Percentiles rank a stretch among this genome's conserved stretches.
phyloP scores from a whole-genome alignment of 2,329 filamentous ascomycete species.

The Penicillium sp. region DNA sequence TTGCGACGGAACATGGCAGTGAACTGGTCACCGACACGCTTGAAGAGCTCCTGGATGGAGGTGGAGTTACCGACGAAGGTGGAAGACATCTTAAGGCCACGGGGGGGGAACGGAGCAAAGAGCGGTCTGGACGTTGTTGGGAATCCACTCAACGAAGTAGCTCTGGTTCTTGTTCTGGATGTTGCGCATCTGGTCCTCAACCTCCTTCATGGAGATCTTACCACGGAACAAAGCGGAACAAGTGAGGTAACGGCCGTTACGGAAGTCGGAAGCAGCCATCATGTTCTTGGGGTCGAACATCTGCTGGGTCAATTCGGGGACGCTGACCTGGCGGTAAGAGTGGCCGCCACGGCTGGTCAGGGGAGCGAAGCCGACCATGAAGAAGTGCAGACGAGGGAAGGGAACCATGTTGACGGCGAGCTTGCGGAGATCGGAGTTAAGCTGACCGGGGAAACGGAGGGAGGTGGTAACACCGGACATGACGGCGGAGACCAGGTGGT shows the following conservation, averaged over 20 bases:
- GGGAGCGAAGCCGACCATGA: slow-evolving; percentile 99
- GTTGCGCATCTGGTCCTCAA: slow-evolving; percentile 99
- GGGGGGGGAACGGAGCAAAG: slow-evolving; percentile 98
- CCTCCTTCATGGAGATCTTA: slow-evolving; percentile 99
- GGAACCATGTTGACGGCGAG: slow-evolving; percentile 99
- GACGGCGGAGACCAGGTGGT: slow-evolving; percentile 98
- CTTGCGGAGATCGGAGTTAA: slow-evolving; percentile 99
- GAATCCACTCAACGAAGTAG: slow-evolving; percentile 99
- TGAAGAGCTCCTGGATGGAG: slow-evolving; percentile 99
- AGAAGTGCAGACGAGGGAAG: slow-evolving; percentile 99
- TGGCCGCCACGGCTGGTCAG: slow-evolving; percentile 88
- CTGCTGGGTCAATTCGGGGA: slow-evolving; percentile 98
- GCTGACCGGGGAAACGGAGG: slow-evolving; percentile 97
- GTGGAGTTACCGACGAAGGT: slow-evolving; percentile 99
- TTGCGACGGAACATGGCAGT: slow-evolving; percentile 99
- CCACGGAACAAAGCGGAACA: slow-evolving; percentile 99
- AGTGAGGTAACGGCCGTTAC: slow-evolving; percentile 98
- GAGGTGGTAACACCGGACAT: slow-evolving; percentile 99
- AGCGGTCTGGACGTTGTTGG: slow-evolving; percentile 99
- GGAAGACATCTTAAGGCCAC: slow-evolving; percentile 97
- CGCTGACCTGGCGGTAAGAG: slow-evolving; percentile 96
- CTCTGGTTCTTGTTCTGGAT: slow-evolving; percentile 99
- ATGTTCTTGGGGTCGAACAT: slow-evolving; percentile 99
- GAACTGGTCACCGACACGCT: slow-evolving; percentile 99
- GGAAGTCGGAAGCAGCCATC: slow-evolving; percentile 99